Evolutionary conservation across 1,284 basidiomycete species (phyloP).

Genomic region (Sanghuangporus weigelae): DNA sequence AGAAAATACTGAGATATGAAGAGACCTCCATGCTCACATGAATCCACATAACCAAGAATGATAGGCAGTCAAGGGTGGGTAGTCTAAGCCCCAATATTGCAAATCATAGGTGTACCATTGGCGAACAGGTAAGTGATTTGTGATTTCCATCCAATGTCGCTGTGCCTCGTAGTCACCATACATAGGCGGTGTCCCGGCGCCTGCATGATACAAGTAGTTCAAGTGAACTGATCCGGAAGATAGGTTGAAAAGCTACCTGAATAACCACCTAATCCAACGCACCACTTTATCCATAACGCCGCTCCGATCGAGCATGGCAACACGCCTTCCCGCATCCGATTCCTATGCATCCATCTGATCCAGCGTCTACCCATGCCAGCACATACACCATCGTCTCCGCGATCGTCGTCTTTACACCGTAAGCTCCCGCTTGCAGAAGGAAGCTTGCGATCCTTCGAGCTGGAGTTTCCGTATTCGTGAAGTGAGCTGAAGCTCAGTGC

Average conservation of each 20-base stretch:
- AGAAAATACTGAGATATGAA: neutral
- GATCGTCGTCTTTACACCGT: conserved; percentile 19
- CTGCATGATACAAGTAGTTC: conserved; percentile 33
- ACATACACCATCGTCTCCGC: conserved; percentile 32
- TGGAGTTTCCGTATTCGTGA: conserved; percentile 28
- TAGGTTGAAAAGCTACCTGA: conserved; percentile 50
- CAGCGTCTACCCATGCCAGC: conserved; percentile 51
- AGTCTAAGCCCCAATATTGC: conserved; percentile 89
- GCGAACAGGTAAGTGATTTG: conserved; percentile 64
- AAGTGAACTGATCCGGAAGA: neutral
- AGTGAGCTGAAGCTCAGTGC: conserved; percentile 33
- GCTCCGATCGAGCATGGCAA: conserved; percentile 47
- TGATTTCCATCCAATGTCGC: conserved; percentile 92
- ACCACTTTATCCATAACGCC: conserved; percentile 58
- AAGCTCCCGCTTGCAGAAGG: neutral
- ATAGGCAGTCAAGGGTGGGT: conserved; percentile 89
- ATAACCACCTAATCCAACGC: conserved; percentile 71
- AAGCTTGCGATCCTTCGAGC: conserved; percentile 2
- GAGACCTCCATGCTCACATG: conserved; percentile 32
- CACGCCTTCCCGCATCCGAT: conserved; percentile 54
- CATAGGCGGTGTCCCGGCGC: conserved; percentile 70
- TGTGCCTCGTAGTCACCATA: conserved; percentile 93
- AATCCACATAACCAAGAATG: conserved; percentile 76
- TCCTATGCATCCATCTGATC: conserved; percentile 73
- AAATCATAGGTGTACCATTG: conserved; percentile 88